Conservation (phyloP, 228 moss, liverwort and hornwort genomes). For the Sphagnum magellanicum region DNA sequence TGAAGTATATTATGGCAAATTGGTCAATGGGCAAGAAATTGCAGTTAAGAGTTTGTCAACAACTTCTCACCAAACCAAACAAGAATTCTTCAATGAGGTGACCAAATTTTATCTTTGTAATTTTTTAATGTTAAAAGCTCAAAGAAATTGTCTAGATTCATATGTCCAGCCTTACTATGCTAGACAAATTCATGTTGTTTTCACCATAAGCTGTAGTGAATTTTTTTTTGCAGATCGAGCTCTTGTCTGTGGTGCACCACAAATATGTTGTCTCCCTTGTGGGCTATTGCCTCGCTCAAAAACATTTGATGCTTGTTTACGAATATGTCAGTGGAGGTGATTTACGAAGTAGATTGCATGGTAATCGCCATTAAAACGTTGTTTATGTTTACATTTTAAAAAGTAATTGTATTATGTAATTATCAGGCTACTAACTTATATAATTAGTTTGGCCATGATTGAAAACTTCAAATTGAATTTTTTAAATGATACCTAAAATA, state of each 20-base stretch:
- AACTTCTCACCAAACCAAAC: slow-evolving; percentile 48
- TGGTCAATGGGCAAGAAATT: slow-evolving; percentile 43
- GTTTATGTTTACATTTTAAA: too few relatives aligned
- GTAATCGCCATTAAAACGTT: slow-evolving; percentile 6
- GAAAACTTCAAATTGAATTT: too few relatives aligned
- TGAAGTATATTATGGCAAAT: slow-evolving; percentile 54
- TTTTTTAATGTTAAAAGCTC: not conserved
- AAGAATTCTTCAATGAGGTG: slow-evolving; percentile 69
- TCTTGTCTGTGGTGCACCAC: slow-evolving; percentile 66
- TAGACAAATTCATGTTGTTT: not conserved
- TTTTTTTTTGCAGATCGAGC: slow-evolving; percentile 34
- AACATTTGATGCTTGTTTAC: slow-evolving; percentile 51
- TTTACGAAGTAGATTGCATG: slow-evolving; percentile 49
- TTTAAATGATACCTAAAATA: too few relatives aligned
- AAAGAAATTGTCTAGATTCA: not conserved
- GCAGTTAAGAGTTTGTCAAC: slow-evolving; percentile 51
- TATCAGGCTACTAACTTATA: too few relatives aligned
- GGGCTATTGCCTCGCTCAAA: slow-evolving; percentile 44
- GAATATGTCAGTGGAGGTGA: slow-evolving; percentile 62
- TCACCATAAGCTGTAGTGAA: not conserved
- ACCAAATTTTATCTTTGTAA: not conserved
- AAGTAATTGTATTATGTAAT: too few relatives aligned
- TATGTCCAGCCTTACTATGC: not conserved
- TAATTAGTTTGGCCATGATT: too few relatives aligned
- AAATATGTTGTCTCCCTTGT: slow-evolving; percentile 56